Base-by-base conservation (phyloP, 805 yeast genomes). In the Hanseniaspora vineae region DNA sequence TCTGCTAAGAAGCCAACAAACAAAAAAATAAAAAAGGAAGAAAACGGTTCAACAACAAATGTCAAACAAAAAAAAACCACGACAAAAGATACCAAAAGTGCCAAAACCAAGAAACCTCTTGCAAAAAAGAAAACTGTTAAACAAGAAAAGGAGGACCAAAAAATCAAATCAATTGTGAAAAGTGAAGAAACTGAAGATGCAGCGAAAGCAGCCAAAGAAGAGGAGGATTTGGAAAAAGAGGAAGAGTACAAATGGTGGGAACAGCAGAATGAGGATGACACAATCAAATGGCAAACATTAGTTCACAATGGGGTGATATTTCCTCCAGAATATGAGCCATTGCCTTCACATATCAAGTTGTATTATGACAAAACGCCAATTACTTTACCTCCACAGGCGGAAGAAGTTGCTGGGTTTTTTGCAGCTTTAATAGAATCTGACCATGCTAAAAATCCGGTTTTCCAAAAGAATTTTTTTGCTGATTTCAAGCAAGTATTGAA, bases 321-420 rank as follows among this genome's bases (percentile, higher is more conserved):
- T 58, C 97, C 98, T 2, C 97, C 97, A 0, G 82, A 78, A 2
- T 90, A 90, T 62, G 89, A 82, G 59, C 88, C 92, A 2, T 66
- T 90, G 42, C 97, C 97, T 0, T 67, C 76, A 5, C 73, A 77
- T 56, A 84, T 89, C 39, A 85, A 83, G 58, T 56, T 90, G 46
- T 72, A 76, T 50, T 89, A 90, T 58, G 82, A 83, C 54, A 86
- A 85, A 0, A 72, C 76, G 53, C 84, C 92, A 0, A 89, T 89
- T 0, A 69, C 69, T 31, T 69, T 90, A 49, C 90, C 96, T 1
- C 66, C 69, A 1, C 84, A 72, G 48, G 97, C 96, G 2, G 98
- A 90, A 65, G 97, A 90, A 64, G 96, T 90, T 35, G 97, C 97
- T 0, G 97, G 96, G 0, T 90, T 88, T 59, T 90, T 74, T 63